phyloP scores from a whole-genome alignment of 2,329 filamentous ascomycete genomes.

The Annulohypoxylon truncatum region DNA sequence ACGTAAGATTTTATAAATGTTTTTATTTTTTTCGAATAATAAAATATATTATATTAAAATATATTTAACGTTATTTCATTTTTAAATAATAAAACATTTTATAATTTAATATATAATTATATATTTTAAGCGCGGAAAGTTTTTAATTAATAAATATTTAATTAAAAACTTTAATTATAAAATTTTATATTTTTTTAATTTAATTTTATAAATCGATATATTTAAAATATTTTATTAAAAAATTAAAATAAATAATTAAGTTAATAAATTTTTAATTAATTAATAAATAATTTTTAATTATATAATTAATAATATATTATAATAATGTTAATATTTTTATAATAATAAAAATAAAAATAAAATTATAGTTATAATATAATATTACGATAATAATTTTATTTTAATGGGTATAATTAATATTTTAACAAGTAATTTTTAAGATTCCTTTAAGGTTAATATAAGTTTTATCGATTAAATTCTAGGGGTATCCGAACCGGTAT shows the following conservation, averaged over 20 bases:
- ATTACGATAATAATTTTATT: background rate
- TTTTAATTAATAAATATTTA: background rate
- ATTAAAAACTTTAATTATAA: background rate
- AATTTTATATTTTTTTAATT: background rate
- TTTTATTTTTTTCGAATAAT: background rate
- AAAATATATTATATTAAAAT: background rate
- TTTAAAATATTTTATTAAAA: background rate
- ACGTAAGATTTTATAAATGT: background rate
- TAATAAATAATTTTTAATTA: background rate
- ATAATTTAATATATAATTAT: background rate
- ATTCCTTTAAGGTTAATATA: background rate
- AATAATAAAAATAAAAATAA: background rate
- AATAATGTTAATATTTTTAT: background rate
- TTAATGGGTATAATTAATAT: background rate
- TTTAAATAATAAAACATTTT: background rate
- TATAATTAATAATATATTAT: background rate
- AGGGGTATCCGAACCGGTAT: background rate
- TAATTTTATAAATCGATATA: background rate
- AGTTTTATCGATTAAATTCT: background rate
- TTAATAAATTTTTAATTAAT: background rate
- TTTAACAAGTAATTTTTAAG: background rate
- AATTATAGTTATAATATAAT: background rate
- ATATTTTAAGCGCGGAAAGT: background rate
- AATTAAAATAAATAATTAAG: background rate
- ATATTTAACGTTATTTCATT: background rate